A percentile compares a stretch with the other conserved stretches of the same genome.
Conservation (phyloP, 305 asterid species). For the Ajuga reptans region DNA sequence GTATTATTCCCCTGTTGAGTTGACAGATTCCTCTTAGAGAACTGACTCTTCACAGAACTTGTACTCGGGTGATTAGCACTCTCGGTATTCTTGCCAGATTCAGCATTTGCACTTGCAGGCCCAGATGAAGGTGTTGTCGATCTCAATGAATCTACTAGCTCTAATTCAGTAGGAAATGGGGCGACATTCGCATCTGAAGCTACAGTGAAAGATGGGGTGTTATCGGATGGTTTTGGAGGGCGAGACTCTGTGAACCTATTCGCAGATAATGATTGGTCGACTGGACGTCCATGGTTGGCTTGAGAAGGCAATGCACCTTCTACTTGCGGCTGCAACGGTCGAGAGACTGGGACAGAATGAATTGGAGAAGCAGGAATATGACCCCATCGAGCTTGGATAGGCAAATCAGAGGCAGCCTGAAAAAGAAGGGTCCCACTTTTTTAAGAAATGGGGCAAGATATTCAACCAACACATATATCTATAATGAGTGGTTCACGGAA, state of each 20-base stretch:
- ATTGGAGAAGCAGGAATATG: slow-evolving; percentile 61
- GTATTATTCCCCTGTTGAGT: slow-evolving; percentile 41
- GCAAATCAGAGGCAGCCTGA: slow-evolving; percentile 64
- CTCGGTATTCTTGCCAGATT: slow-evolving; percentile 33
- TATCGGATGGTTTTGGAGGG: slow-evolving; percentile 46
- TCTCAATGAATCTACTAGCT: slow-evolving; percentile 40
- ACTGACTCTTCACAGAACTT: slow-evolving; percentile 36
- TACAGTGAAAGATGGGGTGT: slow-evolving; percentile 31
- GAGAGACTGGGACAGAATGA: slow-evolving; percentile 55
- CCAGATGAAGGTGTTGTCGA: slow-evolving; percentile 35
- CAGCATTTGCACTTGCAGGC: slow-evolving; percentile 35
- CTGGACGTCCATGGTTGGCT: slow-evolving; percentile 42
- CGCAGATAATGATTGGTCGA: slow-evolving; percentile 45
- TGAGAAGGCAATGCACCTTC: slow-evolving; percentile 51
- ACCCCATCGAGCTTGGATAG: slow-evolving; percentile 78
- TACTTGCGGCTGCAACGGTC: slow-evolving; percentile 59
- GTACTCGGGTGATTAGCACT: slow-evolving; percentile 32
- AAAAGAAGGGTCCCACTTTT: slow-evolving; percentile 11
- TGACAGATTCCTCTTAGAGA: slow-evolving; percentile 44
- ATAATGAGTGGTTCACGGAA: slow-evolving; percentile 5
- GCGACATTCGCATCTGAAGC: slow-evolving; percentile 36
- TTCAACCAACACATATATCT: not conserved
- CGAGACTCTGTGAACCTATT: slow-evolving; percentile 51
- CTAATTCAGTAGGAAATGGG: slow-evolving; percentile 47
- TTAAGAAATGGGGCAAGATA: not conserved